phyloP scores from a whole-genome alignment of 768 basidiomycete species.

The Tubosaeta sp. region DNA sequence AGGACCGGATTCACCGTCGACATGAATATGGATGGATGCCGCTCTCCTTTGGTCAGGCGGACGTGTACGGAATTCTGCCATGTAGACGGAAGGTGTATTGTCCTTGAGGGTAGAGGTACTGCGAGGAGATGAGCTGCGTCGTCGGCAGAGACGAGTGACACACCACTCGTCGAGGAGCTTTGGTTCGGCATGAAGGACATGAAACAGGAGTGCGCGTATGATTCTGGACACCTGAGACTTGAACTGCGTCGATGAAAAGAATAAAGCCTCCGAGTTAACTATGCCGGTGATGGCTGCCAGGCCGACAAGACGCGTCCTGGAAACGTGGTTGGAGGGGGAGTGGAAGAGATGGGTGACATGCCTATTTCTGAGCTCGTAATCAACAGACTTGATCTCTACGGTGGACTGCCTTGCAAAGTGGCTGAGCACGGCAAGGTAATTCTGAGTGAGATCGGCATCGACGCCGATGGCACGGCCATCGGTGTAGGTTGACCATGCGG shows the following conservation, averaged over 20 bases:
- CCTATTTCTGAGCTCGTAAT: slow-evolving; percentile 76
- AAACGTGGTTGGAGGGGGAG: background rate
- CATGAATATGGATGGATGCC: slow-evolving; percentile 82
- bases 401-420: slow-evolving; percentile 63
- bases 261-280: slow-evolving; percentile 80
- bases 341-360: slow-evolving; percentile 21
- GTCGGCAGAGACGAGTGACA: background rate
- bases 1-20: slow-evolving; percentile 87
- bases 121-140: background rate
- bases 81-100: slow-evolving; percentile 69
- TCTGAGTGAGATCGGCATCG: slow-evolving; percentile 62
- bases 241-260: slow-evolving; percentile 69
- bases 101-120: slow-evolving; percentile 65
- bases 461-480: slow-evolving; percentile 80
- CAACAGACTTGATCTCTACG: slow-evolving; percentile 42
- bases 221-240: slow-evolving; percentile 65
- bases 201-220: slow-evolving; percentile 64
- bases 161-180: slow-evolving; percentile 66
- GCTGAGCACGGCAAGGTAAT: slow-evolving; percentile 64
- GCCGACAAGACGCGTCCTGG: slow-evolving; percentile 80
- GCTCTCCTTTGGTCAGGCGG: slow-evolving; percentile 80
- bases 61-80: slow-evolving; percentile 79
- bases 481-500: slow-evolving; percentile 89
- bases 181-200: slow-evolving; percentile 61
- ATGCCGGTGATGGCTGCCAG: slow-evolving; percentile 79